Conservation (phyloP, 1,284 basidiomycete species). For the Schizophyllum amplum region DNA sequence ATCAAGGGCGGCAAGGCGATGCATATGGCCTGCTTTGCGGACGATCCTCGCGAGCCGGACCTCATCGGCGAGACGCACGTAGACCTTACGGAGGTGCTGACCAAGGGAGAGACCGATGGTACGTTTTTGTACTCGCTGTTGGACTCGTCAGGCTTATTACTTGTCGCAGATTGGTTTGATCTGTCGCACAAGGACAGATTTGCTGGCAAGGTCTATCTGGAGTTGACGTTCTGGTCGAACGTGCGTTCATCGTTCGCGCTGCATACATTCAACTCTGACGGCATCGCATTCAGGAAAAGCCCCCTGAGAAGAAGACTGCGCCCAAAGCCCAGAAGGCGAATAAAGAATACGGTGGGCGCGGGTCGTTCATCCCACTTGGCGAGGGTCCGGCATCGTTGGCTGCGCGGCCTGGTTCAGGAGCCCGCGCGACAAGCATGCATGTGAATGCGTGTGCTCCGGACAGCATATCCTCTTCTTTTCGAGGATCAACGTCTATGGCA, state of each 20-base stretch:
- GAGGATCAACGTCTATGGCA: constrained; percentile 49
- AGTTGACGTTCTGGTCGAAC: constrained; percentile 94
- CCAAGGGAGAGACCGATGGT: constrained; percentile 97
- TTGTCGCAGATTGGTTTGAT: constrained; percentile 82
- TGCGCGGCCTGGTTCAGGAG: constrained; percentile 21
- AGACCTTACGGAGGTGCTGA: constrained; percentile 84
- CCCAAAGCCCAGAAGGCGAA: constrained; percentile 41
- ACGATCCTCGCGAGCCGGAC: constrained; percentile 92
- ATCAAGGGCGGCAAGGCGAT: constrained; percentile 73
- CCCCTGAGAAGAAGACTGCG: constrained; percentile 60
- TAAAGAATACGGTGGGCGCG: constrained; percentile 68
- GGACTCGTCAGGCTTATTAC: constrained; percentile 4
- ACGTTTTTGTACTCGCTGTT: constrained; percentile 22
- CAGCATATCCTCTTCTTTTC: constrained; percentile 48
- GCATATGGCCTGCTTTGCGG: constrained; percentile 86
- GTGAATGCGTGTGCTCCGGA: constrained; percentile 34
- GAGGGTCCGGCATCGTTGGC: constrained; percentile 22
- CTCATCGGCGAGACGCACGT: constrained; percentile 90
- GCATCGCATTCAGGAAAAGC: constrained; percentile 45
- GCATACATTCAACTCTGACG: constrained; percentile 6
- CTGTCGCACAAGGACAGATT: constrained; percentile 87
- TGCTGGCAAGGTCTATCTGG: constrained; percentile 88
- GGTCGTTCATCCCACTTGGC: constrained; percentile 58
- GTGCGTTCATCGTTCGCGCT: constrained; percentile 41
- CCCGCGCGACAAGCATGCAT: constrained; percentile 26